phyloP scores from a whole-genome alignment of 768 basidiomycete species.

The Coprinopsis strossmayeri region DNA sequence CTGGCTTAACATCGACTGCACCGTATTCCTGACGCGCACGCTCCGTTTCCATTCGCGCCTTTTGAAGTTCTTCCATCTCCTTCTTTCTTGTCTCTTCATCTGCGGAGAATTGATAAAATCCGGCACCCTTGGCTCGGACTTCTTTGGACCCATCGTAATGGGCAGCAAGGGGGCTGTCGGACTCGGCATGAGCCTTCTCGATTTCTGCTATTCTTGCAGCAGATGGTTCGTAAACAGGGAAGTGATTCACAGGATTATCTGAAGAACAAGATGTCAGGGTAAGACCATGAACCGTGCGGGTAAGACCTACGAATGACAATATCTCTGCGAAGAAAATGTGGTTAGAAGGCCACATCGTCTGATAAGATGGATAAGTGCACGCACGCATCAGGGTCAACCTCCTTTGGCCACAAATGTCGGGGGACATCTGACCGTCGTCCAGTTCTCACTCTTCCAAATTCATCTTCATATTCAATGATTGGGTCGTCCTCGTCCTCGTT shows the following conservation, averaged over 20 bases:
- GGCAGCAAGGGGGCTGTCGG: conserved; percentile 59
- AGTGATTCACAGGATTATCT: conserved; percentile 82
- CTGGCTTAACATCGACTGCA: conserved; percentile 53
- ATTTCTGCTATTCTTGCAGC: conserved; percentile 74
- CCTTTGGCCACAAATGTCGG: conserved; percentile 46
- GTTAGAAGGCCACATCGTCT: conserved; percentile 2
- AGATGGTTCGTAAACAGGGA: conserved; percentile 84
- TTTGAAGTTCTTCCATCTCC: conserved; percentile 80
- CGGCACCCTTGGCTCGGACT: conserved; percentile 84
- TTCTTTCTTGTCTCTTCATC: conserved; percentile 73
- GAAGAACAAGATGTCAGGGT: conserved; percentile 3
- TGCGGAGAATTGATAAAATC: conserved; percentile 84
- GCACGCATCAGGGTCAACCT: conserved; percentile 43
- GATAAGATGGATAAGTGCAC: conserved; percentile 18
- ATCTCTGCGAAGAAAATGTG: conserved; percentile 33
- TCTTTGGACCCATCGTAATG: conserved; percentile 85
- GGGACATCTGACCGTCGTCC: conserved; percentile 71
- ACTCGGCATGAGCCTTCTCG: conserved; percentile 60
- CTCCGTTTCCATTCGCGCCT: conserved; percentile 66
- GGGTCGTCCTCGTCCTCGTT: conserved; percentile 41
- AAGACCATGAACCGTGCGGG: background rate
- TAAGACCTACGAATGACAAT: conserved; percentile 46
- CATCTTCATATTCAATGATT: conserved; percentile 57
- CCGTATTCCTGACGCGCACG: conserved; percentile 51
- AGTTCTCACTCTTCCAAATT: conserved; percentile 71